Evolutionary conservation across 352 stramenopile genomes (phyloP), one percentile per base, ranked within the genome.

Genomic region (Phytophthora nicotianae): DNA sequence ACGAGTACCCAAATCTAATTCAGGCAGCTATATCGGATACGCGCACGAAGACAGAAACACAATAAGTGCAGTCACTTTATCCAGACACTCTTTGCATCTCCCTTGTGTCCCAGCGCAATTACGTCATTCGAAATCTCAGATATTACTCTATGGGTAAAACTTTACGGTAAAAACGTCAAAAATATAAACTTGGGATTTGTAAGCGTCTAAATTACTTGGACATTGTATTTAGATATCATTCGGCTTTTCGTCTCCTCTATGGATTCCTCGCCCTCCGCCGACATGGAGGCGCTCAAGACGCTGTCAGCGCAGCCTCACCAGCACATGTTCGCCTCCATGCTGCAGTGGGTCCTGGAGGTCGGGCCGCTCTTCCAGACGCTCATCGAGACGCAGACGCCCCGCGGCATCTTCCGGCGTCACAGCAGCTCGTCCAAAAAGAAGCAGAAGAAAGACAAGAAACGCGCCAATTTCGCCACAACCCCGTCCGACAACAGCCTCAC

Each of bases 381-480:
- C 24, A 4, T 8, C 24, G 24, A 35, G 10, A 35, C 32, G 19
- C 5, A 2, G 24, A 41, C 17, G 16, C 10, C 38, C 3, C 16
- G 11, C 16, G 23, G 59, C 5, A 10, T 68, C 45, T 64, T 64
- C 32, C 61, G 53, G 6, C 38, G 53, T 26, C 9, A 40, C 23
- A 68, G 59, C 27, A 42, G 16, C 6, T 55, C 38, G 26, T 49
- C 53, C 53, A 68, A 58, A 24, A 69, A 54, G 38, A 58, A 64
- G 14, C 19, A 4, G 0, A 40, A 60, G 23, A 55, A 60, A 17
- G 42, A 58, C 40, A 37, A 37, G 20, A 61, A 51, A 23, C 54
- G 45, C 21, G 33, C 13, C 7, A 14, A 14, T 8, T 27, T 21
- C 16, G 27, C 13, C n/a, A 68, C 53, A 20, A 20, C 60, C 6